Base-by-base conservation (phyloP, 176 grass and related monocot species). In the Carex kokanica region DNA sequence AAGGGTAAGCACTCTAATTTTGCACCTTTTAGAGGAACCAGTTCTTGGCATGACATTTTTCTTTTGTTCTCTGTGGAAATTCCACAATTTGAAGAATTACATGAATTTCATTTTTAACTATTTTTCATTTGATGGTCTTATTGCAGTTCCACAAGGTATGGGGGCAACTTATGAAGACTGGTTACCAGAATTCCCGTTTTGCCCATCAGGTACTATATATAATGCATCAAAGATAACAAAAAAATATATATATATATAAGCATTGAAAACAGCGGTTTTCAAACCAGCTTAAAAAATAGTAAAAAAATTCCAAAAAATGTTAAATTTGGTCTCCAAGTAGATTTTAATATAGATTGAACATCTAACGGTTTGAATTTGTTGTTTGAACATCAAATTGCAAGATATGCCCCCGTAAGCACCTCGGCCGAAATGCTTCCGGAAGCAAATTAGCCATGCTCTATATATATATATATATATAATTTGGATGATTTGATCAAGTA, bases 101-200 rank as follows among this genome's bases (percentile, higher is more conserved):
- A n/a, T 20, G 16, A 53, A 52, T 53, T 74, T 74, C 4, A 3
- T 52, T 25, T 51, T 25, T 64, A 49, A 86, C 23, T 14, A 24
- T 40, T n/a, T 78, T 23, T 4, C 51, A 13, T 92, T 81, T 74
- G 3, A 82, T 86, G 40, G 38, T 83, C 71, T 70, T 9, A 25
- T 23, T 91, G 23, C 58, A 98, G 96, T 98, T 98, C 90, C 96
- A 98, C 60, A 98, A 93, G 70, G 93, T 98, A 24, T 98, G 96
- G 96, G 96, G 96, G 40, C 96, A 98, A 60, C 96, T 98, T 55
- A 98, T 98, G 96, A 98, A 98, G 83, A 98, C 96, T 54, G 96
- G 96, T 29, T 98, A 91, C 81, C 96, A 98, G 79, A 98, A 98
- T 83, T 98, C 96, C n/a, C 86, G 96, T 41, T 98, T 98, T 80